These are phyloP conservation scores for Cornus kousa DNA, from an alignment of 148 eudicot species.

Conservation along the genomic window DNA sequence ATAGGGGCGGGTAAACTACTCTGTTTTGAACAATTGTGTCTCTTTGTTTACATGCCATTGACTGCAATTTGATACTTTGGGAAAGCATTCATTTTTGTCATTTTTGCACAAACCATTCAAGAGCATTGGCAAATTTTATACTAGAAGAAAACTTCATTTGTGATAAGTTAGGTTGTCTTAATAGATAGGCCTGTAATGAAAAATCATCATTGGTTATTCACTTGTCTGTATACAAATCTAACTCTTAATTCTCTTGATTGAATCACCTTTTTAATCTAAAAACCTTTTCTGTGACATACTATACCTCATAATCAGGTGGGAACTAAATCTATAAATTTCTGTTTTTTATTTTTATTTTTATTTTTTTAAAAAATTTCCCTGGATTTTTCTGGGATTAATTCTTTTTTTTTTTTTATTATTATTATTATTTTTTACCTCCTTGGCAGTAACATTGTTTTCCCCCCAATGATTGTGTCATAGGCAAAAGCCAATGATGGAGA, in stretches of 20 bases:
- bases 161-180: neutral
- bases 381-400: neutral
- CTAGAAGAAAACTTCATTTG: neutral
- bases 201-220: neutral
- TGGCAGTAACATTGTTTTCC: neutral
- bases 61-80: neutral
- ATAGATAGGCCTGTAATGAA: neutral
- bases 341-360: neutral
- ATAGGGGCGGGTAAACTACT: neutral
- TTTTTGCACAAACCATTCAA: neutral
- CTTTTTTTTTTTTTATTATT: no score
- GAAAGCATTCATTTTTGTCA: neutral
- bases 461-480: slow-evolving; percentile 30
- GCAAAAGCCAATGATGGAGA: slow-evolving; percentile 94
- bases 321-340: neutral
- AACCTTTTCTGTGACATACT: neutral
- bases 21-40: neutral
- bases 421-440: neutral
- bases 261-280: neutral
- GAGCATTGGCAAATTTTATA: neutral
- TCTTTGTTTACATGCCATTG: neutral
- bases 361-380: neutral
- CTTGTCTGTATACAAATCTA: neutral
- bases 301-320: neutral
- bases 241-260: neutral